Evolutionary conservation across 805 yeast species (phyloP), one percentile per base, ranked within the genome.

Genomic region (Maudiozyma turicensis): DNA sequence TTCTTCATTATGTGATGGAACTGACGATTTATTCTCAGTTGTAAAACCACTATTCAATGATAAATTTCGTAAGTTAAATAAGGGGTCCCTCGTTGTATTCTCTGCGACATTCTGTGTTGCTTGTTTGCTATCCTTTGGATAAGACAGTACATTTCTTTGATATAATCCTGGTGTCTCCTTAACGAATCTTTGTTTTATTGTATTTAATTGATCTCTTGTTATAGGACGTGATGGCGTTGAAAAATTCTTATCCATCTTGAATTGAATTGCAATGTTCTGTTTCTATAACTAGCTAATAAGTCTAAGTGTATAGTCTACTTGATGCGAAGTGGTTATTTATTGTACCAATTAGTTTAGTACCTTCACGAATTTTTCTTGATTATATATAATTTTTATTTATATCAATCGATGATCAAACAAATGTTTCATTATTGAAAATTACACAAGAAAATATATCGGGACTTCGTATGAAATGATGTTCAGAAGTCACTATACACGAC

Each of bases 91-190:
- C 10, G 13, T 34, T 20, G 14, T 28, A 13, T 11, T 28, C 30
- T 9, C 28, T 10, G 9, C 3, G 4, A 11, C 37, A 34, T n/a
- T 34, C 37, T 10, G 37, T 34, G 37, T 10, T n/a, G 8, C 28
- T 44, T 11, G 30, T 6, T 14, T 20, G 26, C 4, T 20, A 4
- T 20, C 26, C 26, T 20, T 10, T 14, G 50, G 58, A 44, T 50
- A 50, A 46, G 48, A 48, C 53, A 52, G 11, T 39, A 47, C 54
- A 3, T 35, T 59, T 46, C 52, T 50, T 46, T 52, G 59, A 47
- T 64, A 63, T 32, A 63, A 50, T 32, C 47, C 51, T 6, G 68
- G 66, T 1, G 66, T 57, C 32, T 65, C 66, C 33, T 49, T 56
- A 8, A 60, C 56, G 52, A 49, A 31, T 34, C 15, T 42, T 8